Evolutionary conservation across 2,329 filamentous ascomycete species (phyloP).

Genomic region (Penicillium janthinellum): DNA sequence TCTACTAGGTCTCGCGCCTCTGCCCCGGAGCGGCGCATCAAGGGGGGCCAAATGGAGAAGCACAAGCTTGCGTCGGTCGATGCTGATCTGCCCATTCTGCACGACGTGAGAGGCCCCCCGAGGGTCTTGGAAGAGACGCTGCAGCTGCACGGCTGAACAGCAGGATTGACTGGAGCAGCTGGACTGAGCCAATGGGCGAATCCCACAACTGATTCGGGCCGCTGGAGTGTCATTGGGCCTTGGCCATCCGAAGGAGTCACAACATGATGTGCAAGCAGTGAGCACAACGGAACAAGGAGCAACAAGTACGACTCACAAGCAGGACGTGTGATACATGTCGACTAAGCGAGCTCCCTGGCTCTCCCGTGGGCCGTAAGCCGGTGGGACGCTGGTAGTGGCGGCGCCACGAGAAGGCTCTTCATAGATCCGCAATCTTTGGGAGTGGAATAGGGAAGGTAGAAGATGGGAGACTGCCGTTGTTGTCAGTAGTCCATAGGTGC

Average conservation of each 20-base stretch:
- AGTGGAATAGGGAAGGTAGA: neutral
- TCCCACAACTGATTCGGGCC: conserved; percentile 8
- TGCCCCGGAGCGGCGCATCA: neutral
- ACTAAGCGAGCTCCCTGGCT: conserved; percentile 3
- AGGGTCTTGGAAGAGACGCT: neutral
- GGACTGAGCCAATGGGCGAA: conserved; percentile 6
- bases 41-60: neutral
- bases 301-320: neutral
- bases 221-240: conserved; percentile 9
- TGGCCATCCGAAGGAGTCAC: conserved; percentile 4
- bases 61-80: neutral
- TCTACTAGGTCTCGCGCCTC: neutral
- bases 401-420: conserved; percentile 2
- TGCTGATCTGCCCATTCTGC: conserved; percentile 1
- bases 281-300: neutral
- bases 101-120: conserved; percentile 1
- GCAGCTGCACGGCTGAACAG: neutral
- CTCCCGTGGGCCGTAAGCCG: conserved; percentile 7
- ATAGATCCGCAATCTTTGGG: neutral
- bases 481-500: neutral
- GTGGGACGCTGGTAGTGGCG: conserved; percentile 7
- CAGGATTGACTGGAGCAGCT: conserved; percentile 2
- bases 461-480: neutral
- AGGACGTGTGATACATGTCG: neutral
- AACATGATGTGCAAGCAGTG: neutral